These are phyloP conservation scores for Pythium aristosporum DNA, from an alignment of 352 stramenopile species.

Conservation along the genomic window DNA sequence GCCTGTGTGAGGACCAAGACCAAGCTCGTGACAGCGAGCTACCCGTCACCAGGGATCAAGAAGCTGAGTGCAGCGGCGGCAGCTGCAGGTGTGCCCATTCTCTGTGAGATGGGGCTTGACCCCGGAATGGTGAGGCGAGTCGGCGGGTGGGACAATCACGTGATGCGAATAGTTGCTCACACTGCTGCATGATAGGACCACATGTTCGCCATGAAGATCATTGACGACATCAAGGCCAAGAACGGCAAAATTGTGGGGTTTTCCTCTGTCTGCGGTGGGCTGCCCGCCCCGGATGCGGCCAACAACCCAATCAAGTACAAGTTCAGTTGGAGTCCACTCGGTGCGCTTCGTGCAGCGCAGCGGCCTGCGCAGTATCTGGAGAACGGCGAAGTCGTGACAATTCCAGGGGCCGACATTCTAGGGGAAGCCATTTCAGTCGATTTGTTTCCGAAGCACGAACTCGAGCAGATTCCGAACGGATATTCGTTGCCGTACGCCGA, in stretches of 20 bases:
- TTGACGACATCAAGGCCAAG: slow-evolving; percentile 71
- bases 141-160: neutral
- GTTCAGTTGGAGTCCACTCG: slow-evolving; percentile 90
- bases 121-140: slow-evolving; percentile 61
- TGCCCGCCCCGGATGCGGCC: slow-evolving; percentile 81
- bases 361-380: slow-evolving; percentile 58
- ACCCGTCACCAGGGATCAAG: slow-evolving; percentile 80
- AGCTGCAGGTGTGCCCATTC: slow-evolving; percentile 63
- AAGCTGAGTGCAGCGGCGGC: slow-evolving; percentile 42
- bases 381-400: slow-evolving; percentile 46
- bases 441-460: slow-evolving; percentile 57
- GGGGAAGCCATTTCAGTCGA: slow-evolving; percentile 34
- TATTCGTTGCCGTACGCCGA: slow-evolving; percentile 77
- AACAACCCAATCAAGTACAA: slow-evolving; percentile 93
- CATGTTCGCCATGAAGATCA: slow-evolving; percentile 88
- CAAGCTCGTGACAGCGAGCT: slow-evolving; percentile 89
- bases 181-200: slow-evolving; percentile 47
- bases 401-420: slow-evolving; percentile 61
- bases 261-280: slow-evolving; percentile 82
- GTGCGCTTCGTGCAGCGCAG: slow-evolving; percentile 40
- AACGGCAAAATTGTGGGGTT: slow-evolving; percentile 69
- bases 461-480: slow-evolving; percentile 88
- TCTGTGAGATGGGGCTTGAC: slow-evolving; percentile 91
- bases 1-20: slow-evolving; percentile 59
- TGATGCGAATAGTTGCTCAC: neutral